Evolutionary conservation across 345 rosid species (phyloP), one percentile per base, ranked within the genome.

Genomic region (Euphorbia pulcherrima): DNA sequence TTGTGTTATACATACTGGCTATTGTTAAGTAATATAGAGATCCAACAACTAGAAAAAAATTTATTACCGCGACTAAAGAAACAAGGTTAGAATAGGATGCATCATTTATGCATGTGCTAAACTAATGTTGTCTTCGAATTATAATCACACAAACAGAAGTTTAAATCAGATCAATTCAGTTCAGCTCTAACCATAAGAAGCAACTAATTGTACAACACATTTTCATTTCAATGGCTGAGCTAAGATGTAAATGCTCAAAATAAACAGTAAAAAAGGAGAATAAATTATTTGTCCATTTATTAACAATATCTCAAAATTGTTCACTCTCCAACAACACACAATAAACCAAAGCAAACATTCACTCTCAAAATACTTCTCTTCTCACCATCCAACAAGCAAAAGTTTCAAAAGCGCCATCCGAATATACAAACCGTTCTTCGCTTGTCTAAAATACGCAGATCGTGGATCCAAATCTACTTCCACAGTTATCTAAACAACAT

Each of bases 371-470:
- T 2, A 44, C 3, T 37, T 7, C 63, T 28, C 30, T 29, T 56
- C 23, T 85, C 80, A 83, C 87, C 87, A 79, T 21, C 89, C 89
- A 29, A 83, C 58, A 30, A 85, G 89, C 44, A 85, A 68, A 48
- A 85, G 83, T 67, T 85, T 85, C 75, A 91, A 75, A 70, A 91
- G 96, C 72, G 99, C 97, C 99, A 94, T 89, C 67, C 99, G 75
- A 17, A 94, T 91, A 71, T 84, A 91, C 55, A 94, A 96, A 55
- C 97, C 97, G 30, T 94, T 94, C 92, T 89, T 91, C 30, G 97
- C 97, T 84, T 94, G 99, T 80, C 99, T 87, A 69, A 94, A 94
- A 81, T 91, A 89, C 4, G 99, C 99, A 70, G 96, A 97, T 59
- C 97, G 88, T 16, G 95, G 96, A 80, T 94, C 99, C 8, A 60